These are phyloP conservation scores for Pseudogymnoascus sp. DNA, from an alignment of 2,329 filamentous ascomycete species.

Conservation along the genomic window DNA sequence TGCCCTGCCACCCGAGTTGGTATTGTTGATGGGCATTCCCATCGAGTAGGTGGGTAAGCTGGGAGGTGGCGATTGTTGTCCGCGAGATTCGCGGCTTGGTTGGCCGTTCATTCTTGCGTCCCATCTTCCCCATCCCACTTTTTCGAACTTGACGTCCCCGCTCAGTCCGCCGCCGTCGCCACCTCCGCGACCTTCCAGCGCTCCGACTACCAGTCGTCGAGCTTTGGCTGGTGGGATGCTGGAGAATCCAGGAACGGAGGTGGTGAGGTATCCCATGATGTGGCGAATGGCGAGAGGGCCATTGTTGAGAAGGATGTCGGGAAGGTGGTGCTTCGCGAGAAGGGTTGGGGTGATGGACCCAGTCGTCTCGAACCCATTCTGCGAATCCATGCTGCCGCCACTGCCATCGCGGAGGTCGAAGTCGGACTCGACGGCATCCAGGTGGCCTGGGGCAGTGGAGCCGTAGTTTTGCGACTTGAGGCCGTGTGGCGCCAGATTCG, in stretches of 20 bases:
- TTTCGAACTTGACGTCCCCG: conserved; percentile 77
- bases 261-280: conserved; percentile 89
- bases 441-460: conserved; percentile 19
- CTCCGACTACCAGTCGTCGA: conserved; percentile 82
- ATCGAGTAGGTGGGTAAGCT: conserved; percentile 34
- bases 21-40: conserved; percentile 50
- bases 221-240: conserved; percentile 84
- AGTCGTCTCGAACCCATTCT: conserved; percentile 53
- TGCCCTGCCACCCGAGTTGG: conserved; percentile 37
- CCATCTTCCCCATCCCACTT: conserved; percentile 97
- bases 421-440: conserved; percentile 71
- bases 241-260: conserved; percentile 86
- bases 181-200: conserved; percentile 66
- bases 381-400: conserved; percentile 33
- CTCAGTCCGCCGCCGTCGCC: conserved; percentile 51
- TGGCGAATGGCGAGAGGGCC: conserved; percentile 90
- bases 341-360: conserved; percentile 78
- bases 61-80: conserved; percentile 33
- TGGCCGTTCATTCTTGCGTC: conserved; percentile 70
- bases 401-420: conserved; percentile 70
- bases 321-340: conserved; percentile 83
- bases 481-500: conserved; percentile 72
- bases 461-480: conserved; percentile 50
- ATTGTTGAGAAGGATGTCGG: conserved; percentile 80
- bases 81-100: conserved; percentile 34